These are phyloP conservation scores for Ophiorrhiza pumila DNA, from an alignment of 257 asterid genomes.

Conservation along the genomic window DNA sequence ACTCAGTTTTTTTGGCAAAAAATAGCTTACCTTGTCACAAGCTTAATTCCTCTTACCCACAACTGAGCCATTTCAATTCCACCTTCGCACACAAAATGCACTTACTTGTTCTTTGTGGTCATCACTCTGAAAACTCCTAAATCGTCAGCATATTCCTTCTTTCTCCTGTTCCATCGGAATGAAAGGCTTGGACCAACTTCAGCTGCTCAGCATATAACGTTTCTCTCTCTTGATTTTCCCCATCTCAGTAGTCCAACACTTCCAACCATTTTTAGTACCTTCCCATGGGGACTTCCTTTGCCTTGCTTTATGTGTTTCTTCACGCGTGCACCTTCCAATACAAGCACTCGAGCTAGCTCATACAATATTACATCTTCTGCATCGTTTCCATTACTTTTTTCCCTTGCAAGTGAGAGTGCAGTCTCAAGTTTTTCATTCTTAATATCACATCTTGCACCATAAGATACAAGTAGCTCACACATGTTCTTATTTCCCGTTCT, in stretches of 20 bases:
- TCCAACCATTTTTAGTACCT: slow-evolving; percentile 56
- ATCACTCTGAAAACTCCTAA: slow-evolving; percentile 57
- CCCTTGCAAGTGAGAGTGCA: slow-evolving; percentile 46
- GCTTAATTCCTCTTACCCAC: slow-evolving; percentile 71
- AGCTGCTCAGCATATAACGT: slow-evolving; percentile 57
- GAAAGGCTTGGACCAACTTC: slow-evolving; percentile 53
- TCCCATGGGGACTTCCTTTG: slow-evolving; percentile 54
- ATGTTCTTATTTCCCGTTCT: slow-evolving; percentile 37
- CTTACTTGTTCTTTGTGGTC: slow-evolving; percentile 52
- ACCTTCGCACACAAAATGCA: slow-evolving; percentile 67
- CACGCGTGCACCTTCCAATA: slow-evolving; percentile 40
- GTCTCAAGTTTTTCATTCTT: slow-evolving; percentile 44
- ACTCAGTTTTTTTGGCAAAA: slow-evolving; percentile 6
- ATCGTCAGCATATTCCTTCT: slow-evolving; percentile 54
- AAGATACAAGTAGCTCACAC: slow-evolving; percentile 46
- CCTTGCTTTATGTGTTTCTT: slow-evolving; percentile 64
- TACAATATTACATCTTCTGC: slow-evolving; percentile 46
- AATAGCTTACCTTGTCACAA: slow-evolving; percentile 58
- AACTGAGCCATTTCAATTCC: slow-evolving; percentile 52
- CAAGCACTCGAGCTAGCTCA: slow-evolving; percentile 54
- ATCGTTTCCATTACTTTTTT: slow-evolving; percentile 20
- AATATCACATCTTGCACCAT: slow-evolving; percentile 47
- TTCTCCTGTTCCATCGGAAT: slow-evolving; percentile 54
- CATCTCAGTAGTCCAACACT: slow-evolving; percentile 44
- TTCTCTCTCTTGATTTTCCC: slow-evolving; percentile 65